Evolutionary conservation across 208 protist genomes (phyloP), one percentile per base, ranked within the genome.

Genomic region (Herpetomonas samuelpessoai): DNA sequence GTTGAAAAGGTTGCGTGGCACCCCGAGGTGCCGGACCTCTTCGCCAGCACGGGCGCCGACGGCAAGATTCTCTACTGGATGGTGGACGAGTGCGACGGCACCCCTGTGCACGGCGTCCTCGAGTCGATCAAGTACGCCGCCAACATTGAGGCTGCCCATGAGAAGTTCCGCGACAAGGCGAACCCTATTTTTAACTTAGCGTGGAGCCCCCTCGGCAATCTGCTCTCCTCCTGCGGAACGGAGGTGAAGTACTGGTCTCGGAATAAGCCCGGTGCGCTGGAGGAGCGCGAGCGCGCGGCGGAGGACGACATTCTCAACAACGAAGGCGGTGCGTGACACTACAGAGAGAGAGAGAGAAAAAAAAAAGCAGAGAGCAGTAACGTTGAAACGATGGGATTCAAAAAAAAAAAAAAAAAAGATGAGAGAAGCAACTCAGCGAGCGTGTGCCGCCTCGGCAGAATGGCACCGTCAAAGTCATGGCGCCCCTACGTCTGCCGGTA

Each of bases 191-290:
- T 88, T 57, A 72, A 70, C 41, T 45, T 95, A 6, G 85, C 85
- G 38, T 95, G 85, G 83, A 86, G 78, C 57, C 89, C 86, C 24
- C 74, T 91, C 50, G 89, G 89, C 30, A 86, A 90, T 64, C 24
- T 96, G 25, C 71, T 96, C 14, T 82, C 86, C 4, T 88, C 89
- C 1, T 83, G 84, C 46, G 76, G 82, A 1, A 68, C 72, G 9
- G 84, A 96, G 66, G 84, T 96, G 45, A 91, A 92, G 69, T 92
- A 91, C 71, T 96, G 89, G 89, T 77, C 71, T 26, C 77, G 89
- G 26, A 93, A 92, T 51, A 91, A 89, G 56, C 89, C 89, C 2
- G 89, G 89, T 12, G 88, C 88, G 49, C 65, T 89, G 54, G 88
- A 91, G 62, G 88, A 95, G 71, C 76, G 77, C 59, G 83, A 92